These are phyloP conservation scores for Ceratobasidium sp. DNA, from an alignment of 1,284 basidiomycete genomes.

Conservation along the genomic window DNA sequence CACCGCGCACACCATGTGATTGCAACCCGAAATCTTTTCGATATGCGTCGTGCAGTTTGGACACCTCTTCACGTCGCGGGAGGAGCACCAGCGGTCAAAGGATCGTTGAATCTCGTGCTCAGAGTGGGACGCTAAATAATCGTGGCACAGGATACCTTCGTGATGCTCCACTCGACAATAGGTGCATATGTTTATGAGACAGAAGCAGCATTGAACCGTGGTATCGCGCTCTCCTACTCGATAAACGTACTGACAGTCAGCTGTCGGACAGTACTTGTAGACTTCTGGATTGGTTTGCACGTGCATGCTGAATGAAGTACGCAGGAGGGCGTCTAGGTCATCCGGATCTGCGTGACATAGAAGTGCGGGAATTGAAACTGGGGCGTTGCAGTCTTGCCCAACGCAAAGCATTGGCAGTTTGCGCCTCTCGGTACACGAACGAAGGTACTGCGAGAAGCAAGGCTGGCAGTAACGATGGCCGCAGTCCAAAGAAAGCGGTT, in stretches of 20 bases:
- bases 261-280: slow-evolving; percentile 61
- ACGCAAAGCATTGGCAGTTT: slow-evolving; percentile 55
- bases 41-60: no score
- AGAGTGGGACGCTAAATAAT: slow-evolving; percentile 52
- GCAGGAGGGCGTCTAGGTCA: slow-evolving; percentile 56
- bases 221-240: slow-evolving; percentile 59
- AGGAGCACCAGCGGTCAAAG: no score
- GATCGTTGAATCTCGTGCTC: no score
- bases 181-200: slow-evolving; percentile 73
- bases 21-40: no score
- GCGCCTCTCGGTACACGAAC: slow-evolving; percentile 49
- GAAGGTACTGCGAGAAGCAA: slow-evolving; percentile 61
- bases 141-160: slow-evolving; percentile 68
- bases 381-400: slow-evolving; percentile 55
- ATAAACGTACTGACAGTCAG: slow-evolving; percentile 52
- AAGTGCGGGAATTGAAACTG: slow-evolving; percentile 58
- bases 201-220: slow-evolving; percentile 74
- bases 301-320: slow-evolving; percentile 57
- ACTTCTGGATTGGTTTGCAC: slow-evolving; percentile 56
- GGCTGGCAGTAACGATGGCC: slow-evolving; percentile 62
- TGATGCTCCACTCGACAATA: slow-evolving; percentile 72
- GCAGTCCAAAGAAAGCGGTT: slow-evolving; percentile 50
- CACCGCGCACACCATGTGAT: no score
- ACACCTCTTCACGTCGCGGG: no score
- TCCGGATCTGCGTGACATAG: slow-evolving; percentile 51